Conservation (phyloP, 306 rosid species). For the Acacia confusa region DNA sequence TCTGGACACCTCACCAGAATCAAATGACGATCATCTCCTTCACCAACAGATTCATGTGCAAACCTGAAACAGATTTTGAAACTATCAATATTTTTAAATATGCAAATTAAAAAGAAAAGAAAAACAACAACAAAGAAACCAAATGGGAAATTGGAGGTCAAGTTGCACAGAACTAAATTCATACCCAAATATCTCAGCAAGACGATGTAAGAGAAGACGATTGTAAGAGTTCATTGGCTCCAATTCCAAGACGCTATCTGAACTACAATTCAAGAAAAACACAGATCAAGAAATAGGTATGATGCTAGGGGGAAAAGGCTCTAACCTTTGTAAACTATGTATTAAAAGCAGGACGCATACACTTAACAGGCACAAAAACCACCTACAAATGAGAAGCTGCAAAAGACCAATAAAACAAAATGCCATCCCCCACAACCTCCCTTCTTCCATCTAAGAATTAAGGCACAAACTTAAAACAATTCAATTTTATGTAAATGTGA, state of each 20-base stretch:
- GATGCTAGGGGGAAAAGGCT: slow-evolving; percentile 6
- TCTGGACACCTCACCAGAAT: slow-evolving; percentile 84
- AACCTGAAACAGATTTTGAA: slow-evolving; percentile 53
- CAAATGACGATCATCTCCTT: slow-evolving; percentile 93
- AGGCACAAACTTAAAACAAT: background rate
- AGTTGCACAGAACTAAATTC: slow-evolving; percentile 24
- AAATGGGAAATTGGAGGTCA: slow-evolving; percentile 11
- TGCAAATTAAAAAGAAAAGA: slow-evolving; percentile 10
- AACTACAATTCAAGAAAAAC: slow-evolving; percentile 57
- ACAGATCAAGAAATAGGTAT: slow-evolving; percentile 24
- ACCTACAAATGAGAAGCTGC: slow-evolving; percentile 20
- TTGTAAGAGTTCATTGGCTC: slow-evolving; percentile 93
- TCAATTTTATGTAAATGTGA: background rate
- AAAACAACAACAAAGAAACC: background rate
- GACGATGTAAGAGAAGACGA: slow-evolving; percentile 97
- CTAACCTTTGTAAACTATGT: slow-evolving; percentile 4
- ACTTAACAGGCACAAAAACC: slow-evolving; percentile 23
- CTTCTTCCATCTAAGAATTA: slow-evolving; percentile 10
- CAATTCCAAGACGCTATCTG: slow-evolving; percentile 77
- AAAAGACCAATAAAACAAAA: slow-evolving; percentile 26
- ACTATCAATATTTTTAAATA: slow-evolving; percentile 11
- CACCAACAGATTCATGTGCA: slow-evolving; percentile 93
- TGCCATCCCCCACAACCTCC: slow-evolving; percentile 11
- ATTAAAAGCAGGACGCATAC: background rate
- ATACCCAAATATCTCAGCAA: slow-evolving; percentile 99